These are phyloP conservation scores for Talaromyces wortmannii DNA, from an alignment of 495 filamentous ascomycete species.

Conservation along the genomic window DNA sequence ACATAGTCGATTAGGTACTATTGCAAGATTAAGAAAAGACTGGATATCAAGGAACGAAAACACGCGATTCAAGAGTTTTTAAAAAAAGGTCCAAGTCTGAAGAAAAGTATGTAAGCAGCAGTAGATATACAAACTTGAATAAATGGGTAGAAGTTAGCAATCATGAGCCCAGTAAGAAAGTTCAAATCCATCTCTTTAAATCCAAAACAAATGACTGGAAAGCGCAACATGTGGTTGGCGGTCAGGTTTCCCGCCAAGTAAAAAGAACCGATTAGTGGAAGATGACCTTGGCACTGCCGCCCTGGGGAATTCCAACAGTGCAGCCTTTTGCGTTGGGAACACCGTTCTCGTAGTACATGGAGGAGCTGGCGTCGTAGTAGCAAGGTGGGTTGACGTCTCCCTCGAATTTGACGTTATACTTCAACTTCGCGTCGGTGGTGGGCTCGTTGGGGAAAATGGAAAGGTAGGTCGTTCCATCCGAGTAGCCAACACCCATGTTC, in stretches of 20 bases:
- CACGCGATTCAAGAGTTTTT: background rate
- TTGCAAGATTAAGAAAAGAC: background rate
- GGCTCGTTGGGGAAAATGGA: constrained; percentile 74
- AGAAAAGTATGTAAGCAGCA: background rate
- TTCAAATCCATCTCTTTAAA: background rate
- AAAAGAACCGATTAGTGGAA: background rate
- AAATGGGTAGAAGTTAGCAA: background rate
- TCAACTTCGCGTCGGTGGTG: constrained; percentile 51
- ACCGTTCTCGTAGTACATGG: constrained; percentile 40
- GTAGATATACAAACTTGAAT: background rate
- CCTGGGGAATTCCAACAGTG: constrained; percentile 45
- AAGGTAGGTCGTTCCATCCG: constrained; percentile 63
- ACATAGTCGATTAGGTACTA: background rate
- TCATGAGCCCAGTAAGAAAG: background rate
- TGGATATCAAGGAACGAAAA: too few species aligned
- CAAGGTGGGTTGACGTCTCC: constrained; percentile 61
- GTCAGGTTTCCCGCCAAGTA: too few species aligned
- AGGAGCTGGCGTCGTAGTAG: constrained; percentile 62
- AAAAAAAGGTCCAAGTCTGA: background rate
- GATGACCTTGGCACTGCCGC: constrained; percentile 13
- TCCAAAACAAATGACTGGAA: background rate
- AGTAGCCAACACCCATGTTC: constrained; percentile 77
- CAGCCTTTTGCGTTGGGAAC: constrained; percentile 50
- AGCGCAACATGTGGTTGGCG: background rate
- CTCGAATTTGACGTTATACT: constrained; percentile 67